Evolutionary conservation across 2,329 filamentous ascomycete genomes (phyloP).

Genomic region (Cordyceps cateniannulata): DNA sequence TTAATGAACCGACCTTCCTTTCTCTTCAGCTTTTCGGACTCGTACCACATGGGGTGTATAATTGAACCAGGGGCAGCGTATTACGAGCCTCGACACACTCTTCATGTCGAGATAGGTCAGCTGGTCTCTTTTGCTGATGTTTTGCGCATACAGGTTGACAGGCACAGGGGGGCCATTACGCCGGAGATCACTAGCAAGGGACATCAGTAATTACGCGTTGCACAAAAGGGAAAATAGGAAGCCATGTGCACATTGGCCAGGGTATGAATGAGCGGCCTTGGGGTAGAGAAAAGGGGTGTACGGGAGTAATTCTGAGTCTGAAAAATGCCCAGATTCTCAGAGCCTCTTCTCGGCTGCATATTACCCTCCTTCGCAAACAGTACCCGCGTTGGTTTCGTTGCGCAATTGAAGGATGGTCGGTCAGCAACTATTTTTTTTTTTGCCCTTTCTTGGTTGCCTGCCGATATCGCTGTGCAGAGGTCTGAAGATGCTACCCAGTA

Average conservation of each 20-base stretch:
- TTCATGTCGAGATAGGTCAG: not conserved
- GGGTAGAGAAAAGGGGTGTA: not conserved
- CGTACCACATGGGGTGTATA: not conserved
- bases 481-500: too few relatives aligned
- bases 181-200: not conserved
- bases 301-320: not conserved
- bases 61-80: not conserved
- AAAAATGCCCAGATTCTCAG: not conserved
- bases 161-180: not conserved
- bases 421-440: not conserved
- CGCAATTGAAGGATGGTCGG: not conserved
- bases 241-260: not conserved
- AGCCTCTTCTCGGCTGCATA: not conserved
- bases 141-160: not conserved
- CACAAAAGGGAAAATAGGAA: not conserved
- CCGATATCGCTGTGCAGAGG: slow-evolving; percentile 7
- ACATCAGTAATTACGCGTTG: not conserved
- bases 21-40: not conserved
- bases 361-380: not conserved
- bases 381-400: not conserved
- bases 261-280: not conserved
- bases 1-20: not conserved
- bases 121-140: not conserved
- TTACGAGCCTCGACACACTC: not conserved
- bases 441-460: not conserved